A percentile compares a stretch with the other conserved stretches of the same genome.
phyloP scores from a whole-genome alignment of 1,284 basidiomycete genomes.

The Ceratobasidium sp. region DNA sequence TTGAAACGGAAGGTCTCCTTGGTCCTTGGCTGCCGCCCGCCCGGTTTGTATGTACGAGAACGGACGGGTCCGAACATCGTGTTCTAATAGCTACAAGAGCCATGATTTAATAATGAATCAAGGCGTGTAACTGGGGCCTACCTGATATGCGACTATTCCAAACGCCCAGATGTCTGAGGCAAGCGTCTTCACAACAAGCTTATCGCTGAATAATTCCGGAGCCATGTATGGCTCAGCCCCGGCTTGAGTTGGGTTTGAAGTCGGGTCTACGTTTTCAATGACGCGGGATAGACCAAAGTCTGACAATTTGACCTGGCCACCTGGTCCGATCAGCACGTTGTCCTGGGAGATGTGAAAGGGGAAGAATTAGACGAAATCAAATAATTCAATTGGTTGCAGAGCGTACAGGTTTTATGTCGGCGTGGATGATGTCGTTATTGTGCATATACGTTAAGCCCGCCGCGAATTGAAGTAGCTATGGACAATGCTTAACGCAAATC shows the following conservation, averaged over 20 bases:
- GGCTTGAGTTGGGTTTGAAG: background rate
- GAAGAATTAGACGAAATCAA: background rate
- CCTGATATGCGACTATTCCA: background rate
- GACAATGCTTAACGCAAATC: background rate
- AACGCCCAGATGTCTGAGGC: background rate
- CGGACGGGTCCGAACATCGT: background rate
- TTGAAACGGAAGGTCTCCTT: background rate
- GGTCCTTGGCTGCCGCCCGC: background rate
- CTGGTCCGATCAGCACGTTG: background rate
- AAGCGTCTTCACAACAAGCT: background rate
- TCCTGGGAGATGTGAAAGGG: background rate
- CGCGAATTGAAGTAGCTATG: background rate
- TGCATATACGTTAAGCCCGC: slow-evolving; percentile 4
- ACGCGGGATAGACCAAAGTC: background rate
- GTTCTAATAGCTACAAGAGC: background rate
- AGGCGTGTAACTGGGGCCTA: background rate
- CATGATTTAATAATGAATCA: background rate
- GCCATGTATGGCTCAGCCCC: background rate
- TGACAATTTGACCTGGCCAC: background rate
- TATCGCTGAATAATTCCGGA: background rate
- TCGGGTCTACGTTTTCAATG: slow-evolving; percentile 1
- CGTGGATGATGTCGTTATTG: background rate
- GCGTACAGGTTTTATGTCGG: background rate
- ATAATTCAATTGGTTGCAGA: background rate
- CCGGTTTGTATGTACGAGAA: background rate